Evolutionary conservation across 371 early-diverging fungal species (phyloP).

Genomic region (Lichtheimia ornata): DNA sequence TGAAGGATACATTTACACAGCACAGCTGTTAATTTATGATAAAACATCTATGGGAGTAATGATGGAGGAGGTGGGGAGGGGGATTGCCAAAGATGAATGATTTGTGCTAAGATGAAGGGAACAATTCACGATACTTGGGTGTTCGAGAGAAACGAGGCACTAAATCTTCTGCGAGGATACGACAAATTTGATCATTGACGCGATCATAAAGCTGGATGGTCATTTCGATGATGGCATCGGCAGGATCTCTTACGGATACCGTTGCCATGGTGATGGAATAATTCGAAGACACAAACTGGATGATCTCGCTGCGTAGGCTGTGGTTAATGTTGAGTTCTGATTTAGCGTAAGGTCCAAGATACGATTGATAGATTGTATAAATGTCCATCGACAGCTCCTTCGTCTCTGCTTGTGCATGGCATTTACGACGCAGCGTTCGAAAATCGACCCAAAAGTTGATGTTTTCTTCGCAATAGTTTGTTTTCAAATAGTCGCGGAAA

Average conservation of each 20-base stretch:
- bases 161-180: slow-evolving; percentile 74
- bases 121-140: slow-evolving; percentile 45
- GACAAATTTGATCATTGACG: slow-evolving; percentile 68
- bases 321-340: slow-evolving; percentile 62
- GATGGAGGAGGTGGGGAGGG: too few species aligned
- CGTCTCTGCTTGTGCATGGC: slow-evolving; percentile 8
- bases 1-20: too few species aligned
- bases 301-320: slow-evolving; percentile 40
- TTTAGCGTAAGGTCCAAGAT: slow-evolving; percentile 46
- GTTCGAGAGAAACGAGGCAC: slow-evolving; percentile 71
- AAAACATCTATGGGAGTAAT: too few species aligned
- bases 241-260: neutral
- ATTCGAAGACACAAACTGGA: slow-evolving; percentile 24
- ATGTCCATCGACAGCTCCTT: slow-evolving; percentile 48
- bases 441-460: slow-evolving; percentile 68
- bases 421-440: slow-evolving; percentile 29
- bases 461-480: slow-evolving; percentile 73
- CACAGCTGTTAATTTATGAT: too few species aligned
- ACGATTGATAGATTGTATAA: slow-evolving; percentile 58
- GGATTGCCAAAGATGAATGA: too few species aligned
- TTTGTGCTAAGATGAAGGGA: slow-evolving; percentile 5
- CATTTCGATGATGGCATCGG: slow-evolving; percentile 11
- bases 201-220: slow-evolving; percentile 46
- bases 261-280: slow-evolving; percentile 7
- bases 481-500: slow-evolving; percentile 62